Conservation (phyloP, 2,329 filamentous ascomycete species). For the Cercospora citrullina region DNA sequence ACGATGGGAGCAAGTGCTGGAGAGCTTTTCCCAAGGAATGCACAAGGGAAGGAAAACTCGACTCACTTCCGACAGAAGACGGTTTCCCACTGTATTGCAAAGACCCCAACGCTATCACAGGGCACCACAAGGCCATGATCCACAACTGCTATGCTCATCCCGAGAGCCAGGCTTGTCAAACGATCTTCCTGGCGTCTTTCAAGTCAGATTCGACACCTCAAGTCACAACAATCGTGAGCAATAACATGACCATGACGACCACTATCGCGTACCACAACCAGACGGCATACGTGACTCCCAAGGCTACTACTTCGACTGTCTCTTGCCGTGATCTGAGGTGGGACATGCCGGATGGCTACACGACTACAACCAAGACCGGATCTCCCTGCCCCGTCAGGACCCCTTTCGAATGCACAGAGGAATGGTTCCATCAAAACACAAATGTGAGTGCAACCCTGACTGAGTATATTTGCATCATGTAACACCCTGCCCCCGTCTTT, state of each 20-base stretch:
- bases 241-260: not conserved
- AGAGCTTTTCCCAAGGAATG: not conserved
- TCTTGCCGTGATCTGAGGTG: not conserved
- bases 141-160: not conserved
- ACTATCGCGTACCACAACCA: not conserved
- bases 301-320: not conserved
- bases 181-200: not conserved
- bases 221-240: not conserved
- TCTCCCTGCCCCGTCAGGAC: not conserved
- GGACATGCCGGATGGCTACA: not conserved
- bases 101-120: not conserved
- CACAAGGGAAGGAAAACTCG: not conserved
- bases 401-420: not conserved
- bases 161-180: not conserved
- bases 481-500: not conserved
- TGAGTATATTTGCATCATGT: not conserved
- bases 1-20: not conserved
- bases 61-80: not conserved
- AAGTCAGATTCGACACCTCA: not conserved
- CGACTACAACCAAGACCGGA: not conserved
- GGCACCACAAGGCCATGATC: not conserved
- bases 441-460: not conserved
- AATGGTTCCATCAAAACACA: not conserved
- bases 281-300: not conserved
- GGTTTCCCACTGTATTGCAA: not conserved